A percentile compares a stretch with the other conserved stretches of the same genome.
Evolutionary conservation across 345 rosid species (phyloP).

Genomic region (Gossypium arboreum): DNA sequence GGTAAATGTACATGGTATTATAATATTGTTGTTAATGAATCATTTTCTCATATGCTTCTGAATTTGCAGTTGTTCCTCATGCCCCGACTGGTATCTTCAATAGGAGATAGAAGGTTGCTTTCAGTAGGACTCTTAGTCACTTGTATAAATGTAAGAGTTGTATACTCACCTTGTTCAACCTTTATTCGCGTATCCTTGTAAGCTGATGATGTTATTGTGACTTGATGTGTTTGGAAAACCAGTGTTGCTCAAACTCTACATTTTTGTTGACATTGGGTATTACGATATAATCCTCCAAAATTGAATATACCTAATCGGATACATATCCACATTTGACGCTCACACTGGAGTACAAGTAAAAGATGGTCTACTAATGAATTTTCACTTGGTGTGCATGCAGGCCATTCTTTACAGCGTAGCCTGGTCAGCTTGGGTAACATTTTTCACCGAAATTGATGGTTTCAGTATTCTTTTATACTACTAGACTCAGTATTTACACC

Average conservation of each 20-base stretch:
- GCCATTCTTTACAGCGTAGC: conserved; percentile 56
- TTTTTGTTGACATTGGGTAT: too few species aligned
- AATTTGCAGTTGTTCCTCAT: conserved; percentile 57
- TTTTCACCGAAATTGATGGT: not conserved
- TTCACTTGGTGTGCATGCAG: conserved; percentile 39
- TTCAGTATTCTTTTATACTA: not conserved
- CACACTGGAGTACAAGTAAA: too few species aligned
- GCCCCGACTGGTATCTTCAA: conserved; percentile 53
- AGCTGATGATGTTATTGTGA: not conserved
- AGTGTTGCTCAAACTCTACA: too few species aligned
- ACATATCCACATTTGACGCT: too few species aligned
- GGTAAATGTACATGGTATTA: conserved; percentile 24
- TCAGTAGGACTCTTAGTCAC: conserved; percentile 58
- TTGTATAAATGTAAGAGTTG: conserved; percentile 37
- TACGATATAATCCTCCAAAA: too few species aligned
- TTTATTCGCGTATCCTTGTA: not conserved
- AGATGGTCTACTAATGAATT: not conserved
- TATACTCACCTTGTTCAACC: not conserved
- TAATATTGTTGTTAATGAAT: not conserved
- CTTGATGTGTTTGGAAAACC: not conserved
- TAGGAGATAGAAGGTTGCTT: conserved; percentile 65
- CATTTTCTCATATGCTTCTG: not conserved
- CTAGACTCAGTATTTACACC: not conserved
- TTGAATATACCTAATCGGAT: too few species aligned
- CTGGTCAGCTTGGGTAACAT: conserved; percentile 76